Percentiles rank a stretch among this genome's conserved stretches.
Evolutionary conservation across 768 basidiomycete species (phyloP).

Genomic region (Holtermannia corniformis): DNA sequence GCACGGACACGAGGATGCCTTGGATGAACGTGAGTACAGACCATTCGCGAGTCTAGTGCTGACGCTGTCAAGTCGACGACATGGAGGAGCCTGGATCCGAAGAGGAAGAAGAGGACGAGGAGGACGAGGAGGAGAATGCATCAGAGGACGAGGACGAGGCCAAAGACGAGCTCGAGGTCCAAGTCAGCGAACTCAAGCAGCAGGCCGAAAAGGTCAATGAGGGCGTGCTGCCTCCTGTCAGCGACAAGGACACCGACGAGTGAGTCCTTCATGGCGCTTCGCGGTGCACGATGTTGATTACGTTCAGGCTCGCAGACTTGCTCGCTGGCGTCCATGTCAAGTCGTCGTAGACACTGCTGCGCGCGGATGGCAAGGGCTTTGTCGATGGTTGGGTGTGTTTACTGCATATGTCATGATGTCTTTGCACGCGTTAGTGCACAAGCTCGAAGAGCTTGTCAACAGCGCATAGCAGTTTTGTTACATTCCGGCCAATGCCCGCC

Average conservation of each 20-base stretch:
- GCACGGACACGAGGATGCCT: conserved; percentile 63
- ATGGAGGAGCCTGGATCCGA: conserved; percentile 61
- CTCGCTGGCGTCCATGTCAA: conserved; percentile 22
- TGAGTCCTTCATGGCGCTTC: conserved; percentile 17
- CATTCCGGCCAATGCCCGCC: too few species aligned
- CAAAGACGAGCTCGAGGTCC: conserved; percentile 17
- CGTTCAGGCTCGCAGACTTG: conserved; percentile 31
- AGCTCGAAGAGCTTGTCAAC: too few species aligned
- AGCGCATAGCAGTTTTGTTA: too few species aligned
- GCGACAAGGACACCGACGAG: conserved; percentile 29
- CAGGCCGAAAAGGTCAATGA: conserved; percentile 13
- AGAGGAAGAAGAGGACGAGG: conserved; percentile 54
- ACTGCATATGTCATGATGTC: too few species aligned
- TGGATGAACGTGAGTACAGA: conserved; percentile 51
- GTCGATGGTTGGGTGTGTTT: too few species aligned
- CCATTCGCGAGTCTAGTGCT: not conserved
- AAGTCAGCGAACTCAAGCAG: conserved; percentile 13
- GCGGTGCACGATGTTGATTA: not conserved
- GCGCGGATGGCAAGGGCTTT: too few species aligned
- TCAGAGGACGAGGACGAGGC: conserved; percentile 18
- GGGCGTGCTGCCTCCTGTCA: conserved; percentile 17
- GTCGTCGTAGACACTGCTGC: conserved; percentile 11
- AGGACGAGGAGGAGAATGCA: conserved; percentile 45
- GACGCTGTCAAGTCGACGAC: conserved; percentile 49
- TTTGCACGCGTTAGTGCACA: too few species aligned